Percentiles rank a stretch among this genome's conserved stretches.
These are phyloP conservation scores for Botrytis hyacinthi DNA, from an alignment of 2,329 filamentous ascomycete species.

Conservation along the genomic window DNA sequence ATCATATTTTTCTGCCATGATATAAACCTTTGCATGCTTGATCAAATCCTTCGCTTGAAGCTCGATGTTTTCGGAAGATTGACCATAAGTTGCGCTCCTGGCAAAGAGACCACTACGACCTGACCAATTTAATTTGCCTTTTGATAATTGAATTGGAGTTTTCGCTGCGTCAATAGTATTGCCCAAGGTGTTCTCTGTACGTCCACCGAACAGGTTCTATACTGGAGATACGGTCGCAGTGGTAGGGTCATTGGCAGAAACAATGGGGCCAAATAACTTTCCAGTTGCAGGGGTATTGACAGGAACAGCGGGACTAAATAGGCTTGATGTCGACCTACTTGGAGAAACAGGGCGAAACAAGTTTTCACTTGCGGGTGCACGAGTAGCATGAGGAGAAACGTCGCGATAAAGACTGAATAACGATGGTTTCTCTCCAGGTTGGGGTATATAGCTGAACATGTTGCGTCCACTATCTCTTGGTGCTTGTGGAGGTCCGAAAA, in stretches of 20 bases:
- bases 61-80: not conserved
- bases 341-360: not conserved
- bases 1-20: slow-evolving; percentile 24
- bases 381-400: not conserved
- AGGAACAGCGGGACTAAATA: not conserved
- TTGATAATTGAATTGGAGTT: not conserved
- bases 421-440: not conserved
- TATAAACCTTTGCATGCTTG: slow-evolving; percentile 23
- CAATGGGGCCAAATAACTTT: too few relatives aligned
- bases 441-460: not conserved
- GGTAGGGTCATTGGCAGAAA: too few relatives aligned
- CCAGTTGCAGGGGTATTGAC: not conserved
- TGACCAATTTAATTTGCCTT: not conserved
- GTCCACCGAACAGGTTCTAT: too few relatives aligned
- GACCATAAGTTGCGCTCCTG: too few relatives aligned
- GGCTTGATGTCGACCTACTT: not conserved
- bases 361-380: not conserved
- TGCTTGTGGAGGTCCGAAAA: not conserved
- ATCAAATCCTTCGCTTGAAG: slow-evolving; percentile 11
- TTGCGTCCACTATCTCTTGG: not conserved
- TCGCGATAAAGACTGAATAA: not conserved
- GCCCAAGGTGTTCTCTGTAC: not conserved
- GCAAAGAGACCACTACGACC: not conserved
- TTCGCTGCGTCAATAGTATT: not conserved
- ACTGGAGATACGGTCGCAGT: not conserved